These are phyloP conservation scores for Panicum miliaceum DNA, from an alignment of 176 grass and related monocot genomes.

Conservation along the genomic window DNA sequence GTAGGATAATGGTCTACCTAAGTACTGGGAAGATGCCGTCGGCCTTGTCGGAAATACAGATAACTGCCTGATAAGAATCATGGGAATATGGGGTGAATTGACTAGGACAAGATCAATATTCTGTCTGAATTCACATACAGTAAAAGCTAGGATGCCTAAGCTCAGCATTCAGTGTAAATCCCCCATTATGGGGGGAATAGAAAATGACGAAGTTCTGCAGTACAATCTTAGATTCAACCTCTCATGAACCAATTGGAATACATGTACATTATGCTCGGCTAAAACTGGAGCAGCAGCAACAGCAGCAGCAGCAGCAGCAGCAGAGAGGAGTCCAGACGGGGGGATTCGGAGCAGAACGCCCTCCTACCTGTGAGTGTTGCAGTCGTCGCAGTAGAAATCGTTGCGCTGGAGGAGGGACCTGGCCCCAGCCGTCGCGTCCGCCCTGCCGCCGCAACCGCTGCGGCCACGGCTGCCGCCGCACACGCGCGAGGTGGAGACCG, in stretches of 20 bases:
- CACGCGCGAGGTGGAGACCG: background rate
- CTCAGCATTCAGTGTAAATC: background rate
- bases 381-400: constrained; percentile 59
- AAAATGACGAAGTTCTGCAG: background rate
- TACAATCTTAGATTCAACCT: background rate
- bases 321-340: background rate
- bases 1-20: too few species aligned
- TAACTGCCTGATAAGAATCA: background rate
- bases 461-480: background rate
- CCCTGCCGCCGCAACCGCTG: background rate
- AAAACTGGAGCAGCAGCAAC: background rate
- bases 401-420: constrained; percentile 53
- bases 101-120: background rate
- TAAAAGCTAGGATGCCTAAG: background rate
- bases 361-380: constrained; percentile 49
- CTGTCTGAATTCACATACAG: too few species aligned
- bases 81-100: background rate
- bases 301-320: background rate
- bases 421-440: background rate
- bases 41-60: background rate
- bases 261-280: background rate
- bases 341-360: background rate
- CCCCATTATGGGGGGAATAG: background rate
- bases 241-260: background rate
- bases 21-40: too few species aligned